Evolutionary conservation across 2,329 filamentous ascomycete genomes (phyloP), one percentile per base, ranked within the genome.

Genomic region (Trichophyton benhamiae): DNA sequence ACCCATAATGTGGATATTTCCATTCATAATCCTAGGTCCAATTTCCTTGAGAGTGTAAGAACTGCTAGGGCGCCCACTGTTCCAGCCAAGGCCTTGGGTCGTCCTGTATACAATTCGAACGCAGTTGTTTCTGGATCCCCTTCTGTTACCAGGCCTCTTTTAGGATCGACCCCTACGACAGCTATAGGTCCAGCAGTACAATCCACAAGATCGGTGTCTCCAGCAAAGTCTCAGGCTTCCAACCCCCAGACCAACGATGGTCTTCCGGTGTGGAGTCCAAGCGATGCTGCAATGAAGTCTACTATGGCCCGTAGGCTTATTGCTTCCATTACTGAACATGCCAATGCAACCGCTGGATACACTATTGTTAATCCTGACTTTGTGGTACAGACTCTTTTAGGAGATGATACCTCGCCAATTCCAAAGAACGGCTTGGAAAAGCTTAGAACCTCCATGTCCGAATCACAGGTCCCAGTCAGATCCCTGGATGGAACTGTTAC

Each of bases 1-100:
- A 95, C 91, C 3, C 88, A 94, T 68, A 85, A 95, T 74, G 83
- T 82, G 49, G 76, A 74, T 62, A 79, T 78, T 62, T 66, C 68
- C 63, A 67, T 75, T 65, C 75, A 79, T 73, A 78, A 80, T 68
- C 73, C 74, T 64, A 72, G 74, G 64, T 75, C 77, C 63, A 78
- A 78, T 72, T 80, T 79, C 73, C 72, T 80, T 61, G 76, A 78
- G 65, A 75, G 72, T 66, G 74, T 78, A 64, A 75, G 74, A 70
- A 72, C 71, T 61, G 68, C 72, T 69, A 70, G 71, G 68, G 69
- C 71, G 62, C 66, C 64, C 36, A 60, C 61, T 22, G 53, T 36
- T 63, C 66, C 66, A 63, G 63, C 63, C 66, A 65, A 67, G 66
- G 67, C 66, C 62, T 68, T 65, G 41, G 65, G 64, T 62, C 66